phyloP scores from a whole-genome alignment of 139 green algal genomes.

The Coccomyxa sp. region DNA sequence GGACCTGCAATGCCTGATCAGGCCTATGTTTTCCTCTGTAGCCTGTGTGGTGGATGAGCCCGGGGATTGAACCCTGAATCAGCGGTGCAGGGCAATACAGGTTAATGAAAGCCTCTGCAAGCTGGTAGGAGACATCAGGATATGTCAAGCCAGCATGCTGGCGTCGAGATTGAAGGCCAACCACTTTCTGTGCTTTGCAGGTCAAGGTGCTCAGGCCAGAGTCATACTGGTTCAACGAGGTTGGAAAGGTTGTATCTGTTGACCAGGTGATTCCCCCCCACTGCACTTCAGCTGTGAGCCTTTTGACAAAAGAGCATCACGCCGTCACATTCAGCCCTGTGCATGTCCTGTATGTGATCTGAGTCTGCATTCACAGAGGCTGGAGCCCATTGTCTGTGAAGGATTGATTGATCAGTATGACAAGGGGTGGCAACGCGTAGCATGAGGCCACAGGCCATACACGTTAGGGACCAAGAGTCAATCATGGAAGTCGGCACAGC shows the following conservation, averaged over 20 bases:
- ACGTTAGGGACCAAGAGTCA: no score
- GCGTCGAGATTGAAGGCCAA: not conserved
- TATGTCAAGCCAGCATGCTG: not conserved
- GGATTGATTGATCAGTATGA: no score
- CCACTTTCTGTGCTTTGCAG: constrained; percentile 46
- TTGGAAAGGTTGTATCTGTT: constrained; percentile 97
- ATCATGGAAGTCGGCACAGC: no score
- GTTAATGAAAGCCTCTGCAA: not conserved
- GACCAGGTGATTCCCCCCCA: constrained; percentile 71
- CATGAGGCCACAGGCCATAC: no score
- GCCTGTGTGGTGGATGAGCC: not conserved
- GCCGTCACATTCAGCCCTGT: no score
- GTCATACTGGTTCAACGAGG: constrained; percentile 99
- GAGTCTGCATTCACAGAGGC: no score
- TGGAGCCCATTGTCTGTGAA: no score
- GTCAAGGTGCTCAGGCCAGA: constrained; percentile 96
- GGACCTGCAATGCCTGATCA: constrained; percentile 51
- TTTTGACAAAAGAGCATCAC: no score
- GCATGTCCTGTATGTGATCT: no score
- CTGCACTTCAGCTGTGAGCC: no score
- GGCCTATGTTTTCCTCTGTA: not conserved
- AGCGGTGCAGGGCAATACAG: not conserved
- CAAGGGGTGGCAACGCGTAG: no score
- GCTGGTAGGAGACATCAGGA: not conserved
- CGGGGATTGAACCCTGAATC: not conserved